A percentile compares a stretch with the other conserved stretches of the same genome.
Conservation (phyloP, 1,284 basidiomycete genomes). For the Anthracocystis panici-leucophaei region DNA sequence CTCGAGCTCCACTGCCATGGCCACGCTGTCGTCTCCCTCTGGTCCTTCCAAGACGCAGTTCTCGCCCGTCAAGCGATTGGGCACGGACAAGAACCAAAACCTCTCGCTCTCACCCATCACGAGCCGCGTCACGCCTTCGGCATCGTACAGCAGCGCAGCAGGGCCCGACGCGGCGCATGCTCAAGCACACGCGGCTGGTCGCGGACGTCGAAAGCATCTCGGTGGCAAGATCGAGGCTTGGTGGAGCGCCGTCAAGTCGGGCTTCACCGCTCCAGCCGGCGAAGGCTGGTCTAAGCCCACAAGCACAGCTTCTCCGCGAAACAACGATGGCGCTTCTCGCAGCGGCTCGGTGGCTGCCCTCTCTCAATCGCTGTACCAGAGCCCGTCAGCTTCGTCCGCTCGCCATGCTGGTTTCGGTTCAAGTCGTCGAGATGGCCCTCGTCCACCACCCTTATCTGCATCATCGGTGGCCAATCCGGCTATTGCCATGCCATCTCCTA, state of each 20-base stretch:
- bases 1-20: conserved; percentile 12
- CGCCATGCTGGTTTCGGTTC: conserved; percentile 18
- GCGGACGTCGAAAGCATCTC: conserved; percentile 53
- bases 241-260: conserved; percentile 67
- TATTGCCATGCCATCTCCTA: conserved; percentile 32
- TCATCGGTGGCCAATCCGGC: conserved; percentile 13
- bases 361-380: conserved; percentile 40
- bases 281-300: conserved; percentile 34
- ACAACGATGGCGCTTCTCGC: conserved; percentile 13
- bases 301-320: conserved; percentile 18
- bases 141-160: conserved; percentile 34
- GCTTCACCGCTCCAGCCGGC: conserved; percentile 46
- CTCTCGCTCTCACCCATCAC: conserved; percentile 60
- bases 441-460: conserved; percentile 19
- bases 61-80: conserved; percentile 43
- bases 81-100: conserved; percentile 49
- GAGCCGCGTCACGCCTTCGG: conserved; percentile 43
- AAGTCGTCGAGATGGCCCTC: conserved; percentile 28
- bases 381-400: conserved; percentile 12
- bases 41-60: conserved; percentile 32
- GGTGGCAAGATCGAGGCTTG: conserved; percentile 65
- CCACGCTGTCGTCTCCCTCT: conserved; percentile 22
- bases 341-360: conserved; percentile 33
- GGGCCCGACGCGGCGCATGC: conserved; percentile 27
- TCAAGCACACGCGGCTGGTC: conserved; percentile 38